Base-by-base conservation (phyloP, 108 stramenopile species). In the Bacterosira constricta region DNA sequence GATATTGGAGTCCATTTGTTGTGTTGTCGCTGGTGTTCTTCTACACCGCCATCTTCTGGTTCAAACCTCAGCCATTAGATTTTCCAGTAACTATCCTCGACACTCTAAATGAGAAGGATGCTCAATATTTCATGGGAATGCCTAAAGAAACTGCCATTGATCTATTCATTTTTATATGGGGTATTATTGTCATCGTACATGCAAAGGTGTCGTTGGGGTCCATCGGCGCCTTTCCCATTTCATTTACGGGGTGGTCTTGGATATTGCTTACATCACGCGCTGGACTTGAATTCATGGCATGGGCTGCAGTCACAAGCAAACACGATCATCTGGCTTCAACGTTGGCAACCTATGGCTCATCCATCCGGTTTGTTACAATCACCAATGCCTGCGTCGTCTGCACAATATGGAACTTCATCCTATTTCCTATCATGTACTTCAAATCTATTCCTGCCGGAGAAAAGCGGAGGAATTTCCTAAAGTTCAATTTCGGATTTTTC, bases 351-450 rank as follows among this genome's bases (percentile, higher is more conserved):
- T 29, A 49, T 42, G 73, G 75, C 13, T 74, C 72, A 6, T 83
- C 73, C 10, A 26, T 79, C 32, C 56, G 82, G 10, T 41, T 83
- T 41, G 77, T 79, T 25, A 56, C 77, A 7, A 21, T 77, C 21
- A 79, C 73, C 8, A 74, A 78, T 36, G 82, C 82, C 13, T 69
- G 53, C 31, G 50, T 83, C 10, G 78, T 79, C 31, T 83, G 73
- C 55, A 79, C 82, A 9, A 75, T 95, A 17, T 95, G 94, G 94
- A 95, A 95, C 61, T 80, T 90, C 63, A 77, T 90, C 11, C 63
- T 95, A 9, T 45, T 90, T 20, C 94, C 94, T 3, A 76, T 75
- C 30, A 74, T 88, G 27, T 87, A 87, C 77, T 72, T 90, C 38
- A 38, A 80, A 29, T 66, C 62, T 15, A 64, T 86, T 59, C 79